phyloP scores from a whole-genome alignment of 352 stramenopile species.

The Lagenidium giganteum region DNA sequence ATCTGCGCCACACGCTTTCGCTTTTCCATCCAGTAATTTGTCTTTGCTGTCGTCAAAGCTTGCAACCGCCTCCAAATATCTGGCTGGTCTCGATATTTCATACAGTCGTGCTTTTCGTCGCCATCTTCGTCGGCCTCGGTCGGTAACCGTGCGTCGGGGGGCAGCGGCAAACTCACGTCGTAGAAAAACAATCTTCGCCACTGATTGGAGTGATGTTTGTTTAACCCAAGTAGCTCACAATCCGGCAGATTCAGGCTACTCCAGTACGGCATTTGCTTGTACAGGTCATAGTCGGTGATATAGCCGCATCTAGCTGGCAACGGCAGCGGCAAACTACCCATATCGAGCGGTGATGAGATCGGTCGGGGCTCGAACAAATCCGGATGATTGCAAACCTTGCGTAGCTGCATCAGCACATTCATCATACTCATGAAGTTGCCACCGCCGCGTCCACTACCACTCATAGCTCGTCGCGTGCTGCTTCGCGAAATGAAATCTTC shows the following conservation, averaged over 20 bases:
- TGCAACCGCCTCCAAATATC: constrained; percentile 9
- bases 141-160: too few species aligned
- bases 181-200: constrained; percentile 22
- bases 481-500: constrained; percentile 98
- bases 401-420: constrained; percentile 98
- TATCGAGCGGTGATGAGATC: constrained; percentile 94
- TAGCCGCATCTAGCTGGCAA: constrained; percentile 35
- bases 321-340: constrained; percentile 28
- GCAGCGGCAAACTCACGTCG: constrained; percentile 10
- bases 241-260: constrained; percentile 28
- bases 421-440: constrained; percentile 98
- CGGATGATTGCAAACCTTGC: constrained; percentile 98
- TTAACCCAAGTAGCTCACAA: constrained; percentile 27
- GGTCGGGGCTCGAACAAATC: constrained; percentile 97
- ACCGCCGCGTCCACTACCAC: constrained; percentile 70
- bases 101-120: too few species aligned
- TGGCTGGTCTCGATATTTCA: too few species aligned
- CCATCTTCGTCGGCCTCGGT: too few species aligned
- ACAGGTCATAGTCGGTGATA: constrained; percentile 36
- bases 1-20: background rate
- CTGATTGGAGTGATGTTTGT: constrained; percentile 25
- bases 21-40: constrained; percentile 7
- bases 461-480: constrained; percentile 90
- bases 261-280: constrained; percentile 37
- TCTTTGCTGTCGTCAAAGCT: background rate